phyloP scores from a whole-genome alignment of 1,284 basidiomycete species.

The Mycosarcoma mackinlayi region DNA sequence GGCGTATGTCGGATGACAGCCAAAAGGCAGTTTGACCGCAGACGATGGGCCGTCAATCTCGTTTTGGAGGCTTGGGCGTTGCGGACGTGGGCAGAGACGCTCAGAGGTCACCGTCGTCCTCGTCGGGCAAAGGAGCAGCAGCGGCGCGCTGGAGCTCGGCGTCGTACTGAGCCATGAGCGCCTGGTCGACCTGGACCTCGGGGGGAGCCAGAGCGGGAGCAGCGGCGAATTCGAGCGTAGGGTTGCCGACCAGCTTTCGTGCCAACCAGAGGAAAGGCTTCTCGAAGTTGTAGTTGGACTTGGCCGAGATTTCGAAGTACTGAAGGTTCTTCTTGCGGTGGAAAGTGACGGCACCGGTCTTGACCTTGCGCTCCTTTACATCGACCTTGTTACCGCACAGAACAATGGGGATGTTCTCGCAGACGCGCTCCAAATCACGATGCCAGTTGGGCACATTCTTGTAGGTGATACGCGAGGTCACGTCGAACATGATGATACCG shows the following conservation, averaged over 20 bases:
- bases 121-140: constrained; percentile 72
- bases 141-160: constrained; percentile 76
- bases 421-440: constrained; percentile 98
- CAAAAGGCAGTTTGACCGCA: no score
- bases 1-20: no score
- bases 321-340: constrained; percentile 99
- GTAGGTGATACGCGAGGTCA: constrained; percentile 99
- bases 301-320: constrained; percentile 99
- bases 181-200: constrained; percentile 86
- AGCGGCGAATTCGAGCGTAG: constrained; percentile 91
- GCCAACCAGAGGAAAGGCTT: constrained; percentile 99
- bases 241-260: constrained; percentile 95
- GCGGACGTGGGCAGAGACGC: not conserved
- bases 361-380: constrained; percentile 99
- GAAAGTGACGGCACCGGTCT: constrained; percentile 98
- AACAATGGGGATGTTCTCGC: constrained; percentile 99
- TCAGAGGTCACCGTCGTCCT: constrained; percentile 71
- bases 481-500: constrained; percentile 99
- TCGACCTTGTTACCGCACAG: constrained; percentile 99
- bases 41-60: no score
- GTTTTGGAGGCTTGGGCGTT: not conserved
- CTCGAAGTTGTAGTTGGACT: constrained; percentile 99
- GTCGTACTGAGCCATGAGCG: constrained; percentile 85
- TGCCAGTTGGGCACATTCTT: constrained; percentile 99
- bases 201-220: constrained; percentile 95